Percentiles rank a stretch among this genome's conserved stretches.
Evolutionary conservation across 2,329 filamentous ascomycete genomes (phyloP).

Genomic region (Aspergillus sp.): DNA sequence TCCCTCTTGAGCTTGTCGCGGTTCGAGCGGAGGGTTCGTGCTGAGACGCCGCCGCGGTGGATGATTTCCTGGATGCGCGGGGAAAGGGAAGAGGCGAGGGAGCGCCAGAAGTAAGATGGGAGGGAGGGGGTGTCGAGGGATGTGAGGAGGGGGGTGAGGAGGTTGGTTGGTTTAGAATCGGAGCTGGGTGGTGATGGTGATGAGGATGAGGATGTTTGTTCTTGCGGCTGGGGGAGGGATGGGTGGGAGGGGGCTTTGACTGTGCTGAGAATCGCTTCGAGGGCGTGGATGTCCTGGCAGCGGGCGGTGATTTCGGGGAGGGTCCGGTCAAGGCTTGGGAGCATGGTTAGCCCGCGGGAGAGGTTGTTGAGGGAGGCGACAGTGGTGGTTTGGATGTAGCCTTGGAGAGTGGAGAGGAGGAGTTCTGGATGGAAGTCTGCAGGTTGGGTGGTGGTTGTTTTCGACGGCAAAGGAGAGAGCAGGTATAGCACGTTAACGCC

Average conservation of each 20-base stretch:
- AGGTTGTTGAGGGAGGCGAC: conserved; percentile 76
- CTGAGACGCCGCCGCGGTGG: conserved; percentile 76
- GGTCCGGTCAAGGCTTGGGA: conserved; percentile 79
- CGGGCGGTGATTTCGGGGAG: conserved; percentile 77
- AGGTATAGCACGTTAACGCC: conserved; percentile 77
- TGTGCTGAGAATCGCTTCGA: conserved; percentile 73
- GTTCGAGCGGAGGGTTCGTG: conserved; percentile 75
- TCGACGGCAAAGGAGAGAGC: conserved; percentile 64
- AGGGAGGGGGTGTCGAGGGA: conserved; percentile 85
- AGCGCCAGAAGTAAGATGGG: conserved; percentile 90
- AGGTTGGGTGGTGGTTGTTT: conserved; percentile 46
- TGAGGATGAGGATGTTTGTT: not conserved
- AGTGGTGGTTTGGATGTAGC: conserved; percentile 77
- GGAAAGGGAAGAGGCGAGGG: conserved; percentile 74
- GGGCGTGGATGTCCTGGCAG: conserved; percentile 87
- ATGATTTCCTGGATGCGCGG: conserved; percentile 81
- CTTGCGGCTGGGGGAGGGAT: conserved; percentile 45
- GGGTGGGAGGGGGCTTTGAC: conserved; percentile 70
- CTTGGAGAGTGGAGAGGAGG: conserved; percentile 73
- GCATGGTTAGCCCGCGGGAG: conserved; percentile 71
- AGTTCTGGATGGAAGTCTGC: conserved; percentile 63
- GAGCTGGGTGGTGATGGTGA: no score
- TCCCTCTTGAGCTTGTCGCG: conserved; percentile 72
- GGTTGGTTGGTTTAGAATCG: conserved; percentile 41
- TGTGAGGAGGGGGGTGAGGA: conserved; percentile 71